Evolutionary conservation across 2,329 filamentous ascomycete genomes (phyloP).

Genomic region (Scolecobasidium constrictum): DNA sequence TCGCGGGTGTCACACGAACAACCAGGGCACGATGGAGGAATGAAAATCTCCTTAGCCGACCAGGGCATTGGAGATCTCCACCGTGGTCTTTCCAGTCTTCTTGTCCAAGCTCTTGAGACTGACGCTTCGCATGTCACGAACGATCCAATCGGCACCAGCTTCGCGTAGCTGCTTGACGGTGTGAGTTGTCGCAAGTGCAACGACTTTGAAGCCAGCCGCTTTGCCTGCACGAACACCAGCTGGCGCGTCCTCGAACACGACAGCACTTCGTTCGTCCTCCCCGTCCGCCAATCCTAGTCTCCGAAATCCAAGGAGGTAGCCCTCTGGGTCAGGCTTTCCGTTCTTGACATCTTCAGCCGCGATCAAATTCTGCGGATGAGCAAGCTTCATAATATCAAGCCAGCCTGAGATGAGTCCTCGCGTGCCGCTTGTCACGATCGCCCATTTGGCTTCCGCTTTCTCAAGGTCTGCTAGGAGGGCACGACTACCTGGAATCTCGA

Average conservation of each 20-base stretch:
- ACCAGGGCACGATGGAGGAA: too few relatives aligned
- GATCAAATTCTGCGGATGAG: constrained; percentile 35
- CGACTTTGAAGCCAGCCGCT: constrained; percentile 72
- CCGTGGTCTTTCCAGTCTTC: constrained; percentile 47
- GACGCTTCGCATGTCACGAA: constrained; percentile 67
- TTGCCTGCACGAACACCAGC: constrained; percentile 77
- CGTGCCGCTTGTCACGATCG: constrained; percentile 55
- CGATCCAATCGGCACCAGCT: constrained; percentile 80
- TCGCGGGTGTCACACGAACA: too few relatives aligned
- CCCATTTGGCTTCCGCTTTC: constrained; percentile 57
- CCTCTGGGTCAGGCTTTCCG: constrained; percentile 40
- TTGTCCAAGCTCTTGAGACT: constrained; percentile 45
- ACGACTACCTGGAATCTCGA: constrained; percentile 77
- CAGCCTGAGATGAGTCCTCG: constrained; percentile 37
- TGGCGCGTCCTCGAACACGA: constrained; percentile 84
- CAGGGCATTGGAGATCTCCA: constrained; percentile 58
- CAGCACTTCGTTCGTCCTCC: constrained; percentile 36
- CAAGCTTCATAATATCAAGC: constrained; percentile 37
- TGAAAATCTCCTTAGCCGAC: too few relatives aligned
- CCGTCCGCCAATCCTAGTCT: constrained; percentile 24
- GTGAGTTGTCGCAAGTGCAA: constrained; percentile 81
- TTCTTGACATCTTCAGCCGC: constrained; percentile 37
- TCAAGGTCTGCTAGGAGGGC: constrained; percentile 58
- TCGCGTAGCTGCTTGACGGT: constrained; percentile 57
- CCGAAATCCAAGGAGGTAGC: constrained; percentile 33